phyloP scores from a whole-genome alignment of 2,329 filamentous ascomycete species.

The Albophoma yamanashiensis region DNA sequence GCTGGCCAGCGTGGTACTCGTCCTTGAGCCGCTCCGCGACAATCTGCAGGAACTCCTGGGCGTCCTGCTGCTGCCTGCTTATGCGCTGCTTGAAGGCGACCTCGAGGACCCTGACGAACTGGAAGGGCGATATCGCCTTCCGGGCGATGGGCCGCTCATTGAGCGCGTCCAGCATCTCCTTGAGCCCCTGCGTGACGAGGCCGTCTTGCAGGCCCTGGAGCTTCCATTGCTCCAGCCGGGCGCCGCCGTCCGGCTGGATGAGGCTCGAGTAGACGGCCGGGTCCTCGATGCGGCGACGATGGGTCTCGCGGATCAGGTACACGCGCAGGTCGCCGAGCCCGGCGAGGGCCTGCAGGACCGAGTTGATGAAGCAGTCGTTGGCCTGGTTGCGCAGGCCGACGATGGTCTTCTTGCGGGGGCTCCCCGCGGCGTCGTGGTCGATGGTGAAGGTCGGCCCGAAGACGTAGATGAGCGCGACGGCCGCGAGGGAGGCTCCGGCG shows the following conservation, averaged over 20 bases:
- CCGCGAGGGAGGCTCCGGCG: conserved; percentile 87
- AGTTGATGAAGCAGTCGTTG: conserved; percentile 97
- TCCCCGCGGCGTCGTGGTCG: conserved; percentile 61
- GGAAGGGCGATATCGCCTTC: conserved; percentile 84
- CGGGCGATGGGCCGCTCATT: conserved; percentile 90
- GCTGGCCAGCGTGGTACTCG: conserved; percentile 79
- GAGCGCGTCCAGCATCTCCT: conserved; percentile 82
- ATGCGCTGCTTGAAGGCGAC: conserved; percentile 81
- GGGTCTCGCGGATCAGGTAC: conserved; percentile 86
- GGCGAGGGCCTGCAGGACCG: conserved; percentile 83
- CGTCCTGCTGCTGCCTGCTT: conserved; percentile 91
- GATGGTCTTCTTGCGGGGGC: conserved; percentile 67
- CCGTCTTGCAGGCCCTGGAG: conserved; percentile 64
- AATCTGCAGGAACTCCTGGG: conserved; percentile 92
- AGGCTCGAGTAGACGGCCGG: conserved; percentile 61
- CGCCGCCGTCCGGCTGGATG: conserved; percentile 34
- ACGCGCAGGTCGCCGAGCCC: conserved; percentile 80
- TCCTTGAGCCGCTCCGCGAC: conserved; percentile 87
- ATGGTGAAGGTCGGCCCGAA: conserved; percentile 96
- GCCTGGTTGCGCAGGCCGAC: conserved; percentile 84
- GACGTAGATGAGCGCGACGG: conserved; percentile 90
- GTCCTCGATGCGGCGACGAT: conserved; percentile 72
- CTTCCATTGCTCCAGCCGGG: conserved; percentile 44
- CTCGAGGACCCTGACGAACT: conserved; percentile 77
- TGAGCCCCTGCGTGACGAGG: conserved; percentile 74